Percentiles rank a stretch among this genome's conserved stretches.
Conservation (phyloP, 2,329 filamentous ascomycete species). For the Blumeriella jaapii region DNA sequence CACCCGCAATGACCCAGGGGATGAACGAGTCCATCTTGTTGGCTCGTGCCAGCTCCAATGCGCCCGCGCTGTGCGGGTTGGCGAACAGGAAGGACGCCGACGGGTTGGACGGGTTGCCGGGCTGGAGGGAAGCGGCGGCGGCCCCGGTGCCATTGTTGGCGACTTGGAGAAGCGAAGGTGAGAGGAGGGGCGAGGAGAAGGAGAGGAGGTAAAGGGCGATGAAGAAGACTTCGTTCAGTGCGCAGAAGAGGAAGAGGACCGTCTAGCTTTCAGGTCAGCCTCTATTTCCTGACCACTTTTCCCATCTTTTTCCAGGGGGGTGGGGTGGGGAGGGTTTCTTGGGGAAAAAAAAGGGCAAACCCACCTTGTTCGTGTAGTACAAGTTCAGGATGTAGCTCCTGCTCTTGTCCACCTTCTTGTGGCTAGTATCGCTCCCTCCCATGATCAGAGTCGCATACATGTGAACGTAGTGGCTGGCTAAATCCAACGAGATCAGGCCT, state of each 20-base stretch:
- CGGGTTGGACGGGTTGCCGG: slow-evolving; percentile 58
- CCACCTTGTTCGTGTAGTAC: slow-evolving; percentile 95
- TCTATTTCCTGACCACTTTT: too few species aligned
- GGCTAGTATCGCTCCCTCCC: slow-evolving; percentile 66
- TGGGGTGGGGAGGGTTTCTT: too few species aligned
- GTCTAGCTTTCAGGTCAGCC: slow-evolving; percentile 42
- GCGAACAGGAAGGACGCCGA: slow-evolving; percentile 66
- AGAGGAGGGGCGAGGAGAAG: slow-evolving; percentile 83
- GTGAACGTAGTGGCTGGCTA: slow-evolving; percentile 97
- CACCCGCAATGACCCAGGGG: slow-evolving; percentile 69
- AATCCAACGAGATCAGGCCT: slow-evolving; percentile 78
- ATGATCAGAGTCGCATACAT: slow-evolving; percentile 94
- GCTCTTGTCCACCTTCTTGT: slow-evolving; percentile 87
- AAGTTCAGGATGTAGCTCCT: slow-evolving; percentile 83
- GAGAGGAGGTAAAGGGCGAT: slow-evolving; percentile 96
- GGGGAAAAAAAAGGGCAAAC: too few species aligned
- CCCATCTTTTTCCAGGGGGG: too few species aligned
- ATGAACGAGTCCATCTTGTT: slow-evolving; percentile 79
- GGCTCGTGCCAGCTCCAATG: slow-evolving; percentile 81
- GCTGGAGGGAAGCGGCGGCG: slow-evolving; percentile 41
- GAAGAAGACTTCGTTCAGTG: slow-evolving; percentile 92
- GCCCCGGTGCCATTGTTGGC: slow-evolving; percentile 39
- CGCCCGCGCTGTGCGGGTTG: slow-evolving; percentile 83
- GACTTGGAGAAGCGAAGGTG: slow-evolving; percentile 64
- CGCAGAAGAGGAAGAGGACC: slow-evolving; percentile 84